phyloP scores from a whole-genome alignment of 202 grass and related monocot species.

The Bolboschoenoplectus hybrid region DNA sequence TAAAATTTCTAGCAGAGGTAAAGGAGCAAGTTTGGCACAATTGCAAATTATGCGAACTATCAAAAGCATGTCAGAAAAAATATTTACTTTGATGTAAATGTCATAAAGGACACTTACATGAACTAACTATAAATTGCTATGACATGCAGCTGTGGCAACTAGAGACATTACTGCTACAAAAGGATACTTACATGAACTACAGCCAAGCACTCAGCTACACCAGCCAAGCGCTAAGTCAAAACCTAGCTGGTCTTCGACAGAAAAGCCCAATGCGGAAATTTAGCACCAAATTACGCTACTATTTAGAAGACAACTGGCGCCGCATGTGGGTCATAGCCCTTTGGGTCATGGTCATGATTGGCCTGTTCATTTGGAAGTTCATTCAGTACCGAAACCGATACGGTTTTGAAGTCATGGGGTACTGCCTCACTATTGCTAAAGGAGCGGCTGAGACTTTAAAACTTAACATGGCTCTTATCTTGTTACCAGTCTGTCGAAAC shows the following conservation, averaged over 20 bases:
- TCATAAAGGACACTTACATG: not conserved
- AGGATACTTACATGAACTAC: slow-evolving; percentile 94
- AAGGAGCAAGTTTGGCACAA: not conserved
- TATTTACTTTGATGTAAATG: not conserved
- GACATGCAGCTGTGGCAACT: slow-evolving; percentile 87
- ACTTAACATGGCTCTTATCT: slow-evolving; percentile 92
- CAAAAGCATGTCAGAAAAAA: not conserved
- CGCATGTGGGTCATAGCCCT: slow-evolving; percentile 79
- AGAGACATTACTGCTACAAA: slow-evolving; percentile 91
- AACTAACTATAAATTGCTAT: not conserved
- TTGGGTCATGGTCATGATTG: slow-evolving; percentile 82
- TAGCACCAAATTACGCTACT: slow-evolving; percentile 69
- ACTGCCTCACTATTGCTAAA: slow-evolving; percentile 80
- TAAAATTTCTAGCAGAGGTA: not conserved
- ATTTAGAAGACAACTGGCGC: slow-evolving; percentile 92
- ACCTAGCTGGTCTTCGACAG: slow-evolving; percentile 62
- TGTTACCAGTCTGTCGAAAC: slow-evolving; percentile 93
- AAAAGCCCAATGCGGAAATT: slow-evolving; percentile 69
- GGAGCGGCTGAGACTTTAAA: slow-evolving; percentile 96
- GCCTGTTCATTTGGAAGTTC: slow-evolving; percentile 92
- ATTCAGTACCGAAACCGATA: slow-evolving; percentile 75
- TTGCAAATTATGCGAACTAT: not conserved
- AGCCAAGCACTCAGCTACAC: slow-evolving; percentile 88
- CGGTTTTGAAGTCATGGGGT: slow-evolving; percentile 88
- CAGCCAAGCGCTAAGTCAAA: slow-evolving; percentile 89